Evolutionary conservation across 1,284 basidiomycete genomes (phyloP), one percentile per base, ranked within the genome.

Genomic region (Marasmius tenuissimus): DNA sequence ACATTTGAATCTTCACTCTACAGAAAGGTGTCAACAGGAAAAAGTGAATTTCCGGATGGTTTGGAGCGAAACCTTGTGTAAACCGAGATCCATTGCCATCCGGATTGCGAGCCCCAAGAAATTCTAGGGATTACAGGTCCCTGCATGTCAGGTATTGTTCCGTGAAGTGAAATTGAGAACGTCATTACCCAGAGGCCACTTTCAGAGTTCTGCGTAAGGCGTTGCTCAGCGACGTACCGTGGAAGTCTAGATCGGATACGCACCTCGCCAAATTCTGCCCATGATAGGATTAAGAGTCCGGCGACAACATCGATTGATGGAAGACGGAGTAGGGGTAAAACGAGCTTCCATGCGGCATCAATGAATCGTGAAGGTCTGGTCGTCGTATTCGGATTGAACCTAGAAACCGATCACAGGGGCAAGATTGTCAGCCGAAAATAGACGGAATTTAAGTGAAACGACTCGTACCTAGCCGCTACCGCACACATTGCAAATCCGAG

Each of bases 221-320:
- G 11, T 58, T 10, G 34, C 27, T 34, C 34, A 50, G 18, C 20
- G 16, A 16, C 18, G 14, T 3, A 22, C 18, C 16, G 20, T 50
- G 33, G 1, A 33, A 16, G 22, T 37, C 27, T n/a, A 18, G 12
- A 20, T 47, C n/a, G 18, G 18, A 49, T 4, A 27, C 57, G 27
- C 33, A 52, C 50, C 50, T 52, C 59, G 16, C 59, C 59, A 49
- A 61, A 61, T 39, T 61, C 59, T 14, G 59, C 59, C 59, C 59
- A 61, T 7, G 59, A 56, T 47, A 61, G 27, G 7, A 61, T 33
- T 35, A 61, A 37, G 4, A 61, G 22, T 10, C 59, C 59, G 18
- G 38, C 59, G 27, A 57, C 59, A 20, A 61, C 59, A 38, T 61
- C 59, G 12, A 22, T 34, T 18, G 59, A 61, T 45, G 59, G 59